Percentiles rank a stretch among this genome's conserved stretches.
Evolutionary conservation across 805 yeast species (phyloP).

Genomic region (Lachancea quebecensis): DNA sequence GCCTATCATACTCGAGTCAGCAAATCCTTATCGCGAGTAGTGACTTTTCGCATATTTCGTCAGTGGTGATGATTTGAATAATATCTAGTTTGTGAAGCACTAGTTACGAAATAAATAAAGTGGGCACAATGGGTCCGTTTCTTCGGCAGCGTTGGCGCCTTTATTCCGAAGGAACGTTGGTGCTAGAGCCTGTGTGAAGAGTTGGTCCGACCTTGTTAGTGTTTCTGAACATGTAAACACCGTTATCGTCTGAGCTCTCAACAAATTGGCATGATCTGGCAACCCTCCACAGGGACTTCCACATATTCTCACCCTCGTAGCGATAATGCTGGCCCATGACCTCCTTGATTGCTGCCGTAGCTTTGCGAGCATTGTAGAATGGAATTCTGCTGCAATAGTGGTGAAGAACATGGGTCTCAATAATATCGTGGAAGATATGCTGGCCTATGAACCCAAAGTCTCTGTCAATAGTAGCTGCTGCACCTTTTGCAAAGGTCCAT

Average conservation of each 20-base stretch:
- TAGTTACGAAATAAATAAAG: no score
- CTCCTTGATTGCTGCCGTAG: slow-evolving; percentile 68
- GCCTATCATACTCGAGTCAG: no score
- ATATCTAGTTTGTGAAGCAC: no score
- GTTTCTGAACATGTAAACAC: slow-evolving; percentile 71
- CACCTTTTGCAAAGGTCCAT: slow-evolving; percentile 87
- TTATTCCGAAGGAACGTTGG: no score
- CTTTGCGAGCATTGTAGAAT: slow-evolving; percentile 79
- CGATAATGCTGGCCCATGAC: slow-evolving; percentile 81
- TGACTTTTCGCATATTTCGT: no score
- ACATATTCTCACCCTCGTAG: slow-evolving; percentile 63
- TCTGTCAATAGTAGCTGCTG: slow-evolving; percentile 83
- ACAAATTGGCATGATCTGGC: slow-evolving; percentile 65
- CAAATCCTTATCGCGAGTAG: no score
- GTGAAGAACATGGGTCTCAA: slow-evolving; percentile 84
- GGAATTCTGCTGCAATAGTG: slow-evolving; percentile 82
- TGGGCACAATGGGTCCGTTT: no score
- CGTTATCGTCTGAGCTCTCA: slow-evolving; percentile 48
- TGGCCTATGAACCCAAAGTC: slow-evolving; percentile 76
- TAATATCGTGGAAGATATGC: slow-evolving; percentile 77
- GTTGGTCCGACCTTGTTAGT: slow-evolving; percentile 48
- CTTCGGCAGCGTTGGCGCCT: no score
- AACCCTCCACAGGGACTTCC: slow-evolving; percentile 55
- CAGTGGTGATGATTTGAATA: no score
- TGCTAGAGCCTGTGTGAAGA: no score